phyloP scores from a whole-genome alignment of 140 eudicot species.

The Cichorium intybus region DNA sequence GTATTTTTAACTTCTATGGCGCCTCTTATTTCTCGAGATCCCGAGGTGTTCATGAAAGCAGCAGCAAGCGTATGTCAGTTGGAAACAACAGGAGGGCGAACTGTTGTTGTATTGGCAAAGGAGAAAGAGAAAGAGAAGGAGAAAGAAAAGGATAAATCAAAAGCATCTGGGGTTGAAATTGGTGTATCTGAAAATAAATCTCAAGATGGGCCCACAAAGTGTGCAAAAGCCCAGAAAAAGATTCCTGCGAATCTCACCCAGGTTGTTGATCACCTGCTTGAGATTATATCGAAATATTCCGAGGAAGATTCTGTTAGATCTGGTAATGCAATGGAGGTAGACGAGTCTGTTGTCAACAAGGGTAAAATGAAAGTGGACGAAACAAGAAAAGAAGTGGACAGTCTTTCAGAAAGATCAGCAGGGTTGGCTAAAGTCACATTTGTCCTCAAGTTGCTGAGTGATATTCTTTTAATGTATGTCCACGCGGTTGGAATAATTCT shows the following conservation, averaged over 20 bases:
- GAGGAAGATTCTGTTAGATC: slow-evolving; percentile 44
- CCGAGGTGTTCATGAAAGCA: slow-evolving; percentile 86
- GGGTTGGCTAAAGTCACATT: slow-evolving; percentile 79
- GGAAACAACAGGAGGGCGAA: slow-evolving; percentile 89
- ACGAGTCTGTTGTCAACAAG: slow-evolving; percentile 61
- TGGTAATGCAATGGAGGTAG: slow-evolving; percentile 82
- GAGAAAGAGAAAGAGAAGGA: slow-evolving; percentile 81
- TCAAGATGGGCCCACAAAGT: slow-evolving; percentile 65
- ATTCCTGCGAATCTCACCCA: slow-evolving; percentile 81
- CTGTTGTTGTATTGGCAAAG: slow-evolving; percentile 58
- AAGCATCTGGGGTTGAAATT: slow-evolving; percentile 58
- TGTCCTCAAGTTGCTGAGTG: slow-evolving; percentile 87
- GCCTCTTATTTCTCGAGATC: slow-evolving; percentile 90
- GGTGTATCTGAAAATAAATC: slow-evolving; percentile 67
- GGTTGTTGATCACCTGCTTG: slow-evolving; percentile 95
- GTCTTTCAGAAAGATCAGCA: slow-evolving; percentile 69
- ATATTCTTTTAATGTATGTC: slow-evolving; percentile 92
- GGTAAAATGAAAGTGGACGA: slow-evolving; percentile 93
- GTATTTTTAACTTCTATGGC: slow-evolving; percentile 92
- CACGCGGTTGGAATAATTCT: slow-evolving; percentile 86
- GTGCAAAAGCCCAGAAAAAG: slow-evolving; percentile 75
- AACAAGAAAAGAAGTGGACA: slow-evolving; percentile 46
- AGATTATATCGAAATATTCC: slow-evolving; percentile 53
- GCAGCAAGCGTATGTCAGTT: slow-evolving; percentile 77
- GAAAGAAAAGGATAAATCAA: slow-evolving; percentile 63